phyloP scores from a whole-genome alignment of 2,329 filamentous ascomycete species.

The Aspergillus pseudonomiae region DNA sequence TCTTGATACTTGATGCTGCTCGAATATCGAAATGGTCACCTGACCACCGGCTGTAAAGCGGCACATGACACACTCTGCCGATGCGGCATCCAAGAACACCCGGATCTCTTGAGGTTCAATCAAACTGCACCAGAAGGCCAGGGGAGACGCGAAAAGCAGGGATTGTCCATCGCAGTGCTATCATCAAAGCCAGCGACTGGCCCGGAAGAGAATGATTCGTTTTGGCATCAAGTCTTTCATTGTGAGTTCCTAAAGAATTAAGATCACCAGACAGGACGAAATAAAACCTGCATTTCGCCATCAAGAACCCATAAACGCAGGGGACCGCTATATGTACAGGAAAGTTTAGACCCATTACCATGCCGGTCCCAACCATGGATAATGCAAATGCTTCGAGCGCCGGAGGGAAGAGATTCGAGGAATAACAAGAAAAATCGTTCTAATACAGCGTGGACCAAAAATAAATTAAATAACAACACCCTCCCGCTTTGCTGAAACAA shows the following conservation, averaged over 20 bases:
- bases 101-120: background rate
- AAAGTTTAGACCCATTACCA: constrained; percentile 44
- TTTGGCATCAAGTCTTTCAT: constrained; percentile 16
- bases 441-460: constrained; percentile 41
- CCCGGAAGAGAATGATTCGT: background rate
- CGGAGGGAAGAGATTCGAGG: constrained; percentile 47
- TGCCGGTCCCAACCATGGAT: constrained; percentile 44
- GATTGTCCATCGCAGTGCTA: background rate
- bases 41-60: background rate
- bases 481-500: constrained; percentile 31
- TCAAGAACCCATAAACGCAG: constrained; percentile 33
- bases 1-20: background rate
- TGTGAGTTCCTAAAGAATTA: constrained; percentile 35
- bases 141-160: background rate
- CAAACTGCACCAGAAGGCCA: background rate
- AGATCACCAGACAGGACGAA: constrained; percentile 29
- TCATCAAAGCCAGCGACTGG: background rate
- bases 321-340: constrained; percentile 48
- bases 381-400: constrained; percentile 48
- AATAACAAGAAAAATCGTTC: constrained; percentile 36
- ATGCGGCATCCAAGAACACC: background rate
- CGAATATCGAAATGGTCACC: background rate
- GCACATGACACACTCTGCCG: background rate
- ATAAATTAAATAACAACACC: constrained; percentile 28
- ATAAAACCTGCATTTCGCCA: constrained; percentile 29